Percentiles rank a stretch among this genome's conserved stretches.
Conservation (phyloP, 1,284 basidiomycete genomes). For the Ustilago hordei region DNA sequence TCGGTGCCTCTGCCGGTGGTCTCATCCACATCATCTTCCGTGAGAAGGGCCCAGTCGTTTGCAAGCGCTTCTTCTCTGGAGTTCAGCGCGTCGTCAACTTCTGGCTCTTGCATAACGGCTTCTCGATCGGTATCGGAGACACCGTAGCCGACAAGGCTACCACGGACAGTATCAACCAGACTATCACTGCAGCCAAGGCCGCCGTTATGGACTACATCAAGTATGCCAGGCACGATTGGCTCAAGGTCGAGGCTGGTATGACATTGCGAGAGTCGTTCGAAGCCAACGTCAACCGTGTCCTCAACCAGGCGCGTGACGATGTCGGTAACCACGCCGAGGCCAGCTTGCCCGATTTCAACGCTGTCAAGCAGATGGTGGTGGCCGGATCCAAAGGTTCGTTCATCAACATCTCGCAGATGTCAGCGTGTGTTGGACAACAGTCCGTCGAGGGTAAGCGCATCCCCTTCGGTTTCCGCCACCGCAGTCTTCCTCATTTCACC, state of each 20-base stretch:
- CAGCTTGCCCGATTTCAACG: conserved; percentile 97
- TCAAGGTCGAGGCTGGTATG: conserved; percentile 80
- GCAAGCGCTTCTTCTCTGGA: conserved; percentile 91
- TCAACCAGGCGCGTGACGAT: conserved; percentile 94
- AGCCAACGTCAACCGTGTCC: conserved; percentile 86
- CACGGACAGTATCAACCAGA: conserved; percentile 83
- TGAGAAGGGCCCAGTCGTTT: conserved; percentile 93
- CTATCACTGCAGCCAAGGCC: conserved; percentile 83
- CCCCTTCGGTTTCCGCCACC: conserved; percentile 97
- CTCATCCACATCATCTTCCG: conserved; percentile 97
- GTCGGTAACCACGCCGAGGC: conserved; percentile 96
- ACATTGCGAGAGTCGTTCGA: conserved; percentile 99
- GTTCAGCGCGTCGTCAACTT: conserved; percentile 96
- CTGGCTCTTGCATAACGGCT: conserved; percentile 98
- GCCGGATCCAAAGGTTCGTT: conserved; percentile 91
- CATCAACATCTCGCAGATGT: conserved; percentile 99
- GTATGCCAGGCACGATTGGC: conserved; percentile 64
- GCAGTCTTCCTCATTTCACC: conserved; percentile 94
- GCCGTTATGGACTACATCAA: conserved; percentile 66
- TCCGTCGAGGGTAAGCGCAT: conserved; percentile 98
- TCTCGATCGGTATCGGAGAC: conserved; percentile 98
- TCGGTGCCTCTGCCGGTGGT: conserved; percentile 89
- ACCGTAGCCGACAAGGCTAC: conserved; percentile 93
- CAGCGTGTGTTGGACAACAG: conserved; percentile 98
- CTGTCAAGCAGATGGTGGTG: conserved; percentile 99